These are phyloP conservation scores for Penicillium ochrochloron DNA, from an alignment of 495 filamentous ascomycete species.

Conservation along the genomic window DNA sequence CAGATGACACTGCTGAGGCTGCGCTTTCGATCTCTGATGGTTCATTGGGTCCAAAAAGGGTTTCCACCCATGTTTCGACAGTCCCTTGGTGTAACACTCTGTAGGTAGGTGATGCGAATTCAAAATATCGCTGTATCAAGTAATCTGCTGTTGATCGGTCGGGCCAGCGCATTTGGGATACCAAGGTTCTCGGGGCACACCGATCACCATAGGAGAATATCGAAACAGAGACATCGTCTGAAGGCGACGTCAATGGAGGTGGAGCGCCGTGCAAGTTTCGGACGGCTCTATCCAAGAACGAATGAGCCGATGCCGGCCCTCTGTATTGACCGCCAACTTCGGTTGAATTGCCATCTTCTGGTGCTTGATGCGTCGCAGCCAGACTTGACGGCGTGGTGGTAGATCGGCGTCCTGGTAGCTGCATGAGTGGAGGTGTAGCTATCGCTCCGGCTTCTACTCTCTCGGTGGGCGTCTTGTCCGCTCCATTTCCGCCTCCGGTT, in stretches of 20 bases:
- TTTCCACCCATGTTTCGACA: slow-evolving; percentile 21
- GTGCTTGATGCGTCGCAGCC: neutral
- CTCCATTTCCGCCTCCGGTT: neutral
- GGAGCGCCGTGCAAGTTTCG: neutral
- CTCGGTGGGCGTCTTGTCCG: neutral
- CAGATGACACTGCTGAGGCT: neutral
- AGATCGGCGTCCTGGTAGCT: neutral
- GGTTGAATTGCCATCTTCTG: neutral
- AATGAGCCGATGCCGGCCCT: neutral
- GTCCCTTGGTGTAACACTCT: slow-evolving; percentile 35
- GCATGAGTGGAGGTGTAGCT: neutral
- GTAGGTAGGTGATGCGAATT: slow-evolving; percentile 40
- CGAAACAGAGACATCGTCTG: neutral
- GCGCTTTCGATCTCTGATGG: neutral
- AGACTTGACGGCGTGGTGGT: neutral
- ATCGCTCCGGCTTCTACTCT: neutral
- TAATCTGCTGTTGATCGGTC: slow-evolving; percentile 16
- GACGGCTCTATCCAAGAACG: neutral
- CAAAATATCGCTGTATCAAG: slow-evolving; percentile 37
- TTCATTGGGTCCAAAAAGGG: slow-evolving; percentile 1
- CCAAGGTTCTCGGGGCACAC: neutral
- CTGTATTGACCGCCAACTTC: neutral
- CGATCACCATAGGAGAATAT: neutral
- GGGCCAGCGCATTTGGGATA: slow-evolving; percentile 31
- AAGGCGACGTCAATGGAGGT: neutral